phyloP scores from a whole-genome alignment of 129 eudicot species.

The Helichrysum umbraculigerum region DNA sequence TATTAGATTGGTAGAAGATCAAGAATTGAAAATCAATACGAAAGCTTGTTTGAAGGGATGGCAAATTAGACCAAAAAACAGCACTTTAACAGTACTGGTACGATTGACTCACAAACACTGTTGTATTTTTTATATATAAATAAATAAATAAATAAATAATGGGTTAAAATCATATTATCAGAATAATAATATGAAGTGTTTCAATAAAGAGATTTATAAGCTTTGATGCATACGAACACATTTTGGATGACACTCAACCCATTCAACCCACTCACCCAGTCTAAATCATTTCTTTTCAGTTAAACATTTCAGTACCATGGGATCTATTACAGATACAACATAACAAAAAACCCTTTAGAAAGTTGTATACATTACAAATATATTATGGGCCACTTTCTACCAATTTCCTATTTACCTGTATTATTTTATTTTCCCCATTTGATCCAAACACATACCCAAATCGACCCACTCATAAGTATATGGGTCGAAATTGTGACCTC shows the following conservation, averaged over 20 bases:
- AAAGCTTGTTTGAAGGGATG: background rate
- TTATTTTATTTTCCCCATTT: background rate
- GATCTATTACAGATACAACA: background rate
- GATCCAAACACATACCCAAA: background rate
- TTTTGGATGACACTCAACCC: background rate
- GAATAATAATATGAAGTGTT: background rate
- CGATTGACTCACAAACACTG: background rate
- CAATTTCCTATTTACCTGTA: background rate
- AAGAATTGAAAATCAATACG: background rate
- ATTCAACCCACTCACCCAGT: background rate
- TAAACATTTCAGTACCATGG: background rate
- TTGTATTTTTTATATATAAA: no score
- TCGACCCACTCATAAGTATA: background rate
- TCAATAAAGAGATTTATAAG: no score
- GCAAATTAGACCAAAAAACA: background rate
- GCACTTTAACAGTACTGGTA: background rate
- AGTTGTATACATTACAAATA: background rate
- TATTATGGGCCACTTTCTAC: background rate
- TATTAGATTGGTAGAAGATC: constrained; percentile 10
- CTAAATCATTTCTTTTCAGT: background rate
- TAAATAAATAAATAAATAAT: no score
- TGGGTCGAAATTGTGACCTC: background rate
- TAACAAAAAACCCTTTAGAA: background rate
- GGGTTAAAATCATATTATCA: no score
- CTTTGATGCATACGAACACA: background rate